These are phyloP conservation scores for Suillus placidus DNA, from an alignment of 768 basidiomycete genomes.

Conservation along the genomic window DNA sequence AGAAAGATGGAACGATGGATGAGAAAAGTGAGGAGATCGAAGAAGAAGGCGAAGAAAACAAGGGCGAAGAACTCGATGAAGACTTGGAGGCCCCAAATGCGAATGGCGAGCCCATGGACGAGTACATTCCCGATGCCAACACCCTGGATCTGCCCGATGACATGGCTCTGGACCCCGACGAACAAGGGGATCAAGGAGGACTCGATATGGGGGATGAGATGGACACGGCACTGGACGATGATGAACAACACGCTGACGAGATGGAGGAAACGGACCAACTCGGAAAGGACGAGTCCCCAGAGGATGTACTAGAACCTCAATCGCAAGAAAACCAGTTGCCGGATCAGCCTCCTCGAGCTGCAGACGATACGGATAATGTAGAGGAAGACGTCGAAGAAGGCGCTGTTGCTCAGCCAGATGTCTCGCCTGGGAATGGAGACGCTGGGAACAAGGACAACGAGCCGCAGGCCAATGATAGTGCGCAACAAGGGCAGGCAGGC, in stretches of 20 bases:
- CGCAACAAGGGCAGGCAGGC: constrained; percentile 26
- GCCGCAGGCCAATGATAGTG: constrained; percentile 21
- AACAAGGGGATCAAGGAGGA: constrained; percentile 32
- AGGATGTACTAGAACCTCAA: constrained; percentile 29
- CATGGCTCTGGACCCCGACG: constrained; percentile 58
- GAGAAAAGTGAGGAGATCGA: constrained; percentile 28
- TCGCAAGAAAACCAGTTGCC: constrained; percentile 18
- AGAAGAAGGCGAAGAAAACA: constrained; percentile 30
- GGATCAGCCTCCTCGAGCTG: constrained; percentile 18
- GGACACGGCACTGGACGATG: constrained; percentile 43
- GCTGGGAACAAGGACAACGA: constrained; percentile 16
- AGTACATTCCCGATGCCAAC: constrained; percentile 76
- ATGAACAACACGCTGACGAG: constrained; percentile 24
- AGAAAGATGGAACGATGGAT: constrained; percentile 32
- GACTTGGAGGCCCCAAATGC: constrained; percentile 49
- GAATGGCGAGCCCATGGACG: constrained; percentile 72
- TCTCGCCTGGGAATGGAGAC: constrained; percentile 32
- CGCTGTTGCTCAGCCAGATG: constrained; percentile 41
- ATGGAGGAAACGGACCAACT: constrained; percentile 30
- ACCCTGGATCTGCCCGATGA: constrained; percentile 90
- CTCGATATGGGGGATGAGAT: constrained; percentile 30
- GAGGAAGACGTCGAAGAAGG: constrained; percentile 32
- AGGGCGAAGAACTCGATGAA: constrained; percentile 32
- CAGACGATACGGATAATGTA: constrained; percentile 29
- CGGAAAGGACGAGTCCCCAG: constrained; percentile 25